Conservation (phyloP, 2,329 filamentous ascomycete species). For the Exophiala viscosa region DNA sequence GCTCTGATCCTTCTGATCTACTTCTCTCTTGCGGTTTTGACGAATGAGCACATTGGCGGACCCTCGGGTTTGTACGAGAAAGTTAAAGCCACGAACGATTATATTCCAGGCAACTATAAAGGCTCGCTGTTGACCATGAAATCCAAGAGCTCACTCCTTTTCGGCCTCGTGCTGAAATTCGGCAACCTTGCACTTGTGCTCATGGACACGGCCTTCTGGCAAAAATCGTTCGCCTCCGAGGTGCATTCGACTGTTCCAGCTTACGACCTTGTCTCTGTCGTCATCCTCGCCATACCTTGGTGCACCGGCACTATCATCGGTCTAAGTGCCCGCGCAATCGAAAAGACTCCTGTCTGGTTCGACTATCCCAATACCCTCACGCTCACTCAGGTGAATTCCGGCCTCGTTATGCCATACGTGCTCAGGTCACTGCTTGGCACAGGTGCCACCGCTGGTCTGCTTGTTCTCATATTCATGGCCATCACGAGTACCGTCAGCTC, state of each 20-base stretch:
- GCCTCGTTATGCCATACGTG: slow-evolving; percentile 48
- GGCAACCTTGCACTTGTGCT: slow-evolving; percentile 50
- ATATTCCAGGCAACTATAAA: slow-evolving; percentile 45
- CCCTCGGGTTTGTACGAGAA: slow-evolving; percentile 47
- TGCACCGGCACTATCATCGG: slow-evolving; percentile 47
- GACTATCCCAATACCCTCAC: slow-evolving; percentile 44
- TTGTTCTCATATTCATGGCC: slow-evolving; percentile 52
- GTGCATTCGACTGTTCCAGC: slow-evolving; percentile 47
- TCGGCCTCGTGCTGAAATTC: slow-evolving; percentile 47
- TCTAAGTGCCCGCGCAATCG: slow-evolving; percentile 43
- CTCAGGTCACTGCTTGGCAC: slow-evolving; percentile 44
- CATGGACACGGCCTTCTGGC: slow-evolving; percentile 54
- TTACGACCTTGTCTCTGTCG: slow-evolving; percentile 45
- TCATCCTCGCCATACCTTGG: slow-evolving; percentile 49
- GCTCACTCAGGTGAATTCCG: slow-evolving; percentile 39
- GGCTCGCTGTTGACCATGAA: slow-evolving; percentile 50
- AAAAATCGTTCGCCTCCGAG: slow-evolving; percentile 50
- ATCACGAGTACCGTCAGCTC: slow-evolving; percentile 50
- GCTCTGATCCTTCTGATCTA: slow-evolving; percentile 49
- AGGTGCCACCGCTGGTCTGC: slow-evolving; percentile 42
- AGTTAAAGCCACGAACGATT: slow-evolving; percentile 42
- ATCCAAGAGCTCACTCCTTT: slow-evolving; percentile 37
- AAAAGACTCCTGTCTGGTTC: slow-evolving; percentile 46
- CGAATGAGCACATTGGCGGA: slow-evolving; percentile 43
- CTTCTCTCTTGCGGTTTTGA: slow-evolving; percentile 45